A percentile compares a stretch with the other conserved stretches of the same genome.
phyloP scores from a whole-genome alignment of 2,329 filamentous ascomycete species.

The Aureobasidium pullulans region DNA sequence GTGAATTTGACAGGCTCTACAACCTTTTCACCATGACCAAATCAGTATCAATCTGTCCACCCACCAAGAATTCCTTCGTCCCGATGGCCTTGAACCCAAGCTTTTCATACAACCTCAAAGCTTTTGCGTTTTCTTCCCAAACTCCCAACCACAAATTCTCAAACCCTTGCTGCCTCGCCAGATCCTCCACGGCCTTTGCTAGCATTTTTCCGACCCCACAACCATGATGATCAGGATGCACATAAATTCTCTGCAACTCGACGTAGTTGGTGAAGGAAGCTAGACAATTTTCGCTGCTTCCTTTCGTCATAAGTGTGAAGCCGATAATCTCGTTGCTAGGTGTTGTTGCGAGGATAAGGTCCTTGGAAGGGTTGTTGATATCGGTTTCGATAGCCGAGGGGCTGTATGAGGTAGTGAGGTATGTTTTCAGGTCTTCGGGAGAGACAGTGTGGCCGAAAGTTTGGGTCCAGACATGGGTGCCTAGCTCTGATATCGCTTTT shows the following conservation, averaged over 20 bases:
- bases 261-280: constrained; percentile 24
- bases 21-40: constrained; percentile 33
- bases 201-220: constrained; percentile 33
- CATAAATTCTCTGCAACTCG: constrained; percentile 41
- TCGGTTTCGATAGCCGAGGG: constrained; percentile 21
- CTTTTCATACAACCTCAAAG: constrained; percentile 34
- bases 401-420: constrained; percentile 33
- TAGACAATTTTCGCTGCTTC: constrained; percentile 34
- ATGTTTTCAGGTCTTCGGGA: constrained; percentile 31
- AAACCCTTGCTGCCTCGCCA: constrained; percentile 33
- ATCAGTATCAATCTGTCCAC: constrained; percentile 37
- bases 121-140: constrained; percentile 40
- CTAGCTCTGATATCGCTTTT: constrained; percentile 22
- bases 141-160: constrained; percentile 40
- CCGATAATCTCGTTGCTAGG: constrained; percentile 27
- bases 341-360: constrained; percentile 25
- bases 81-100: constrained; percentile 37
- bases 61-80: constrained; percentile 37
- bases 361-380: neutral
- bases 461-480: constrained; percentile 28
- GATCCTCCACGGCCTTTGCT: constrained; percentile 23
- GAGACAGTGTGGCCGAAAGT: constrained; percentile 39
- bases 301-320: constrained; percentile 35
- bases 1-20: too few relatives aligned
- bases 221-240: constrained; percentile 31